phyloP scores from a whole-genome alignment of 1,284 basidiomycete genomes.

The Grifola frondosa region DNA sequence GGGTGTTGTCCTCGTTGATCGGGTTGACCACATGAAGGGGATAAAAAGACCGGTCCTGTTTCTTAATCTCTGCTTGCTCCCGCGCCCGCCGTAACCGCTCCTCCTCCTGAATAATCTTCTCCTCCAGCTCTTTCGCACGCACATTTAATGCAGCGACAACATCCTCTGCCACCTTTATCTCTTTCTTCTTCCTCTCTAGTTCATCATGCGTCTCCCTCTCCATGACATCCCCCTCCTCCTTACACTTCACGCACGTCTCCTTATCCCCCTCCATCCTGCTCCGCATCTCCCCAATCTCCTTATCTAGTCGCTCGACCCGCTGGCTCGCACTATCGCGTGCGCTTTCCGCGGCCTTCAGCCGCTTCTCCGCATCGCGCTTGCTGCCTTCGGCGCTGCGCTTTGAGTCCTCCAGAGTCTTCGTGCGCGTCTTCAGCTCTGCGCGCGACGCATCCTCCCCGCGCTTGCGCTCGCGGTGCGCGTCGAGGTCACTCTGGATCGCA shows the following conservation, averaged over 20 bases:
- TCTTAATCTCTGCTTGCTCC: slow-evolving; percentile 49
- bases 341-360: slow-evolving; percentile 68
- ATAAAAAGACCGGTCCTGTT: slow-evolving; percentile 41
- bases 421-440: slow-evolving; percentile 76
- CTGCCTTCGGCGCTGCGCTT: slow-evolving; percentile 80
- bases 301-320: slow-evolving; percentile 65
- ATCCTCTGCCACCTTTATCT: slow-evolving; percentile 75
- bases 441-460: slow-evolving; percentile 82
- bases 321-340: slow-evolving; percentile 64
- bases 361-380: slow-evolving; percentile 86
- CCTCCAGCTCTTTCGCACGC: slow-evolving; percentile 39
- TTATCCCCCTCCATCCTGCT: slow-evolving; percentile 53
- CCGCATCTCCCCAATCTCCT: slow-evolving; percentile 66
- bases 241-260: slow-evolving; percentile 47
- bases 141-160: slow-evolving; percentile 37
- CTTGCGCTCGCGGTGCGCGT: slow-evolving; percentile 73
- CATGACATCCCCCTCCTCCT: slow-evolving; percentile 39
- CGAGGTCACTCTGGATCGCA: slow-evolving; percentile 71
- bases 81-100: slow-evolving; percentile 50
- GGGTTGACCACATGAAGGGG: slow-evolving; percentile 31
- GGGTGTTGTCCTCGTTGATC: slow-evolving; percentile 21
- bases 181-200: slow-evolving; percentile 59
- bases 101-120: slow-evolving; percentile 44
- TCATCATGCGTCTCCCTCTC: slow-evolving; percentile 47
- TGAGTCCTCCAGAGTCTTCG: slow-evolving; percentile 84